Evolutionary conservation across 108 stramenopile species (phyloP).

Genomic region (Fragilaria crotonensis): DNA sequence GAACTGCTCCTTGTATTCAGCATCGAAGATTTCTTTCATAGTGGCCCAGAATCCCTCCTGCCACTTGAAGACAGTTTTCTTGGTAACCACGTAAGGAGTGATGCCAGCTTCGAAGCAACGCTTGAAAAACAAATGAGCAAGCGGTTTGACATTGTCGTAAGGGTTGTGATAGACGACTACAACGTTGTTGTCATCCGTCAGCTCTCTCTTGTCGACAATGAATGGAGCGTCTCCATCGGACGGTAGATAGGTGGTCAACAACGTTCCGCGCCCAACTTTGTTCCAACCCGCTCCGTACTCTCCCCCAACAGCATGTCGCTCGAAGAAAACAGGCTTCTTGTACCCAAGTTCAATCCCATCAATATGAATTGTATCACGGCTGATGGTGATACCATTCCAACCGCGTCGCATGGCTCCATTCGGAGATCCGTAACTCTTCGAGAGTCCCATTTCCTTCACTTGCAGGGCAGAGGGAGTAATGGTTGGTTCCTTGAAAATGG

Average conservation of each 20-base stretch:
- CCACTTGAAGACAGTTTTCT: conserved; percentile 99
- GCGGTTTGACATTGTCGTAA: conserved; percentile 88
- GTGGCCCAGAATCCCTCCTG: conserved; percentile 96
- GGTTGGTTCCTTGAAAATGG: conserved; percentile 97
- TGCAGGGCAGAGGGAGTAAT: conserved; percentile 89
- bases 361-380: conserved; percentile 97
- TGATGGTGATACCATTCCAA: conserved; percentile 97
- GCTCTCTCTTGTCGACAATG: conserved; percentile 87
- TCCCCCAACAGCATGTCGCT: conserved; percentile 96
- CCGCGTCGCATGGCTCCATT: conserved; percentile 96
- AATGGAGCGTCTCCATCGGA: conserved; percentile 75
- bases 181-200: conserved; percentile 90
- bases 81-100: conserved; percentile 96
- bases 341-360: conserved; percentile 94
- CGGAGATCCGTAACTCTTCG: conserved; percentile 85
- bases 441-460: conserved; percentile 86
- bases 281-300: conserved; percentile 96
- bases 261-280: conserved; percentile 80
- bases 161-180: conserved; percentile 97
- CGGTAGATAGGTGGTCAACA: conserved; percentile 90
- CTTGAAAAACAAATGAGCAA: conserved; percentile 89
- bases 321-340: conserved; percentile 93
- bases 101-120: conserved; percentile 84
- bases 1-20: conserved; percentile 78
- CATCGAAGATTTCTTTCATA: conserved; percentile 92